Base-by-base conservation (phyloP, 345 rosid species). In the Ceriops tagal region DNA sequence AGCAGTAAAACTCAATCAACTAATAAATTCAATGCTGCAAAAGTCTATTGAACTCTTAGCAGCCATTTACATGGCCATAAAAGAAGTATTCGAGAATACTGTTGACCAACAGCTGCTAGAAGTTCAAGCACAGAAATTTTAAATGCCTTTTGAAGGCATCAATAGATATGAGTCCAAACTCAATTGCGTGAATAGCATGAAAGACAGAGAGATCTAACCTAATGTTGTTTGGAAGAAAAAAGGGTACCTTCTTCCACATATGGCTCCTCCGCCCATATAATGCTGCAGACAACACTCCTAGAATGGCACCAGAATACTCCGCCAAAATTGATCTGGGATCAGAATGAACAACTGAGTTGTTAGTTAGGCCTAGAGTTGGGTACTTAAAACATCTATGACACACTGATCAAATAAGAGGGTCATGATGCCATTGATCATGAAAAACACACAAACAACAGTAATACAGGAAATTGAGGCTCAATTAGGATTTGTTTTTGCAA, bases 231-330 rank as follows among this genome's bases (percentile, higher is more conserved):
- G 16, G 16, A 59, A 47, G 3, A 31, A 1, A n/a, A n/a, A 69
- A 5, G n/a, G 22, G 43, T 82, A 95, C 99, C 96, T 92, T 95
- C 82, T 87, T 95, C 97, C 91, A 89, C 10, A 92, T 72, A 57
- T 85, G 84, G 64, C 87, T 88, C 75, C 77, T 84, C 66, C 86
- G 85, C 57, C 99, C 93, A 85, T 88, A 92, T 43, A 95, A 77
- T 59, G 85, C 88, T 15, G 93, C 99, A 73, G 99, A 95, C 67
- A 95, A 82, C 52, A 92, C 98, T 73, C 98, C 99, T 77, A 95
- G 99, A 70, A 87, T 85, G 72, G 99, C 97, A 66, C 99, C 99
- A 68, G 99, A 92, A 82, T 95, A 95, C 86, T 95, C 99, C 30
- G 89, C 88, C 86, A 95, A 75, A 78, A 95, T 84, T 77, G 92